Evolutionary conservation across 2,329 filamentous ascomycete species (phyloP).

Genomic region (Aspergillus fischeri): DNA sequence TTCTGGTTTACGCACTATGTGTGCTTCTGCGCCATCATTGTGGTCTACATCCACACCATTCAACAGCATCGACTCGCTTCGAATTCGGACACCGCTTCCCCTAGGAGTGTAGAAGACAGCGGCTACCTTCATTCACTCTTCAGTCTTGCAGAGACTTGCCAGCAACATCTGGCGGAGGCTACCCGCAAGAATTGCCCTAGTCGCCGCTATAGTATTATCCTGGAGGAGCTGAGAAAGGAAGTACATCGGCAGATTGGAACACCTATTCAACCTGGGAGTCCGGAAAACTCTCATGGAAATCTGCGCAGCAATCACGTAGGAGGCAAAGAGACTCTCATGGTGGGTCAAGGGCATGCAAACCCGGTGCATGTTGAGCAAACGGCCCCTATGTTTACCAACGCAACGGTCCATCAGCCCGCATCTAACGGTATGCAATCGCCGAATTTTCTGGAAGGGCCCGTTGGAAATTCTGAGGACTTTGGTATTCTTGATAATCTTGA

Average conservation of each 20-base stretch:
- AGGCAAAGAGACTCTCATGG: background rate
- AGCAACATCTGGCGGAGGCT: constrained; percentile 44
- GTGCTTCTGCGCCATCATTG: constrained; percentile 40
- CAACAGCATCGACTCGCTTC: constrained; percentile 32
- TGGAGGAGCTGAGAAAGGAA: constrained; percentile 44
- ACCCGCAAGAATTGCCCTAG: constrained; percentile 46
- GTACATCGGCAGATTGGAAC: constrained; percentile 34
- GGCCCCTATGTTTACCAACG: constrained; percentile 10
- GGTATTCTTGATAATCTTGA: constrained; percentile 32
- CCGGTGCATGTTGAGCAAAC: constrained; percentile 1
- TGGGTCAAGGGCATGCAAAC: constrained; percentile 5
- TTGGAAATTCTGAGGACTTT: constrained; percentile 22
- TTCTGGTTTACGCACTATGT: constrained; percentile 45
- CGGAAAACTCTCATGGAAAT: background rate
- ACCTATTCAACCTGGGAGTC: background rate
- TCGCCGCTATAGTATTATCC: constrained; percentile 46
- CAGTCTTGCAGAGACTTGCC: constrained; percentile 42
- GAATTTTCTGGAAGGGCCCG: constrained; percentile 12
- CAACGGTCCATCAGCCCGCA: constrained; percentile 14
- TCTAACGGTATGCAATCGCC: constrained; percentile 17
- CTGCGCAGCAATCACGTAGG: background rate
- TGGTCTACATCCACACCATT: constrained; percentile 42
- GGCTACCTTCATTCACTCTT: constrained; percentile 32
- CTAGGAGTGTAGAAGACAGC: constrained; percentile 15
- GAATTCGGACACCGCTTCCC: constrained; percentile 14